Evolutionary conservation across 345 rosid species (phyloP), one percentile per base, ranked within the genome.

Genomic region (Laguncularia racemosa): DNA sequence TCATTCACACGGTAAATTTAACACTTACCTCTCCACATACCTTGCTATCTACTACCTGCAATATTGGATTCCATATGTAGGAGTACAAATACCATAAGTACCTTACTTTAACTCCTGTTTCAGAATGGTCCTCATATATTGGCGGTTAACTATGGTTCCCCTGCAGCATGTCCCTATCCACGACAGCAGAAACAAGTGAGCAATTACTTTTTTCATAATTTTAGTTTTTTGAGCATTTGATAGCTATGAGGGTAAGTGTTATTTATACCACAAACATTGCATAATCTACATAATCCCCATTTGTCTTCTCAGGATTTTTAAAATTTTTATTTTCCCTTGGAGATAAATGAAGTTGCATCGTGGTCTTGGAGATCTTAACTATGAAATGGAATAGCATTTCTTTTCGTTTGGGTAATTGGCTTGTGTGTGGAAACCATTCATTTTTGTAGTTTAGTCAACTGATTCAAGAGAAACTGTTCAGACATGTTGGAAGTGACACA

Each of bases 71-170:
- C 28, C 28, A 13, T 13, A 18, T 51, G 44, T 40, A n/a, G 46
- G 10, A 16, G 6, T 38, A 38, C 45, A 56, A 17, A 26, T 40
- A 16, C 17, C 14, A 17, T 14, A 16, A 20, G 49, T 55, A 7
- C 3, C 21, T 18, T 43, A 21, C 15, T n/a, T 48, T 15, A 61
- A 19, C 16, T 58, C 50, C 19, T 46, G 12, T 63, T 75, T 70
- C 81, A 88, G 96, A 90, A 85, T 60, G 97, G 97, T 66, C 79
- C 68, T 66, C 83, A 80, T 71, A 67, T 90, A 65, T 75, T 90
- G 73, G 91, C 95, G 16, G 84, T 90, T 63, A 84, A 81, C 69
- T 90, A 84, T 65, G 97, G 95, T 61, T 63, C 93, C 60, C 83
- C 95, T 60, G 88, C 86, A 62, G 73, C 89, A 33, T 90, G 95